Percentiles rank a stretch among this genome's conserved stretches.
phyloP scores from a whole-genome alignment of 2,329 filamentous ascomycete species.

The Pseudocercospora fuligena region DNA sequence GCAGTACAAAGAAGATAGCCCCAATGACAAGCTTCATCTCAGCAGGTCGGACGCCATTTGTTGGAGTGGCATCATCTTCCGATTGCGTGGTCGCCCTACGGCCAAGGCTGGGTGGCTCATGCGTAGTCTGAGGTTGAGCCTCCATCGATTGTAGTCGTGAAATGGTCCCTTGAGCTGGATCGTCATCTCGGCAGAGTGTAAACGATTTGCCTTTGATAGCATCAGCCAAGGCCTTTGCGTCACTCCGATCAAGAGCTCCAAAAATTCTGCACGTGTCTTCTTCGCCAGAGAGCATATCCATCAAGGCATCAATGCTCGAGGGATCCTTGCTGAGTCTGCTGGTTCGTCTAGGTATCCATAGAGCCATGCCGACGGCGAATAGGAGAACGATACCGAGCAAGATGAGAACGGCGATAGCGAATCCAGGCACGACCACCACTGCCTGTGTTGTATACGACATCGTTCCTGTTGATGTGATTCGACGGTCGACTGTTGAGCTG shows the following conservation, averaged over 20 bases:
- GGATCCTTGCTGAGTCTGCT: constrained; percentile 37
- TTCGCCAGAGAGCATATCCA: constrained; percentile 41
- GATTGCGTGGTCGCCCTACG: no score
- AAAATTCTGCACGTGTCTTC: constrained; percentile 7
- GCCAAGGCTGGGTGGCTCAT: no score
- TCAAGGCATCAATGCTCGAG: constrained; percentile 43
- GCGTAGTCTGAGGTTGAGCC: no score
- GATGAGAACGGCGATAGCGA: constrained; percentile 45
- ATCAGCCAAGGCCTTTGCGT: background rate
- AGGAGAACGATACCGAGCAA: constrained; percentile 40
- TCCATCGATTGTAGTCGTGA: no score
- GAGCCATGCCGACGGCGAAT: constrained; percentile 32
- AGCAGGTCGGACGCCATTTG: constrained; percentile 16
- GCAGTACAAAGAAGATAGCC: constrained; percentile 20
- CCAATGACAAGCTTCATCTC: constrained; percentile 26
- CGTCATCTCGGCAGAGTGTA: no score
- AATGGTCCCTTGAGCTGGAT: no score
- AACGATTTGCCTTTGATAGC: background rate
- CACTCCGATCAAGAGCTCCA: background rate
- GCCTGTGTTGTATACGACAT: constrained; percentile 37
- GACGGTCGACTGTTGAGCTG: constrained; percentile 18
- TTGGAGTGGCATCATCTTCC: background rate
- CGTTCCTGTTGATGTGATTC: constrained; percentile 25
- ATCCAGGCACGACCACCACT: constrained; percentile 45
- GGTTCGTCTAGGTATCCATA: constrained; percentile 1